Evolutionary conservation across 345 rosid genomes (phyloP).

Genomic region (Erodium maritimum): DNA sequence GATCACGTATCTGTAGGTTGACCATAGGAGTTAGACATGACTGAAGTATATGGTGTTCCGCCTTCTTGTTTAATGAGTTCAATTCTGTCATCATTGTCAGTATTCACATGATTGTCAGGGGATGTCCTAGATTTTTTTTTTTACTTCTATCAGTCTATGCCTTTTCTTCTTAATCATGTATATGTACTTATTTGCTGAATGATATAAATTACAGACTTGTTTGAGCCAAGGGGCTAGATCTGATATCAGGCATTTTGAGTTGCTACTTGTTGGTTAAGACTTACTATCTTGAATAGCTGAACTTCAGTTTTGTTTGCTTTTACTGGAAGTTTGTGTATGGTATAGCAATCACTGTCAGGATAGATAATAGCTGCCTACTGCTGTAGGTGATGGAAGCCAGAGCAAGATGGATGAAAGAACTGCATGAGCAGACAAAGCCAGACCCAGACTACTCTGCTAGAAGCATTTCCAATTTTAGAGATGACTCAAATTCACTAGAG

Average conservation of each 20-base stretch:
- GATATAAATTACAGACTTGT: too few relatives aligned
- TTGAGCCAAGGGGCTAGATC: neutral
- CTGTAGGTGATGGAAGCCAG: slow-evolving; percentile 75
- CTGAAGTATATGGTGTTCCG: neutral
- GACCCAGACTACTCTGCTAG: slow-evolving; percentile 38
- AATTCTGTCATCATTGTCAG: neutral
- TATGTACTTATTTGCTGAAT: neutral
- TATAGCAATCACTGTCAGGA: neutral
- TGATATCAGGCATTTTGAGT: neutral
- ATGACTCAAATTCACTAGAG: slow-evolving; percentile 8
- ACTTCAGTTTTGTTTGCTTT: neutral
- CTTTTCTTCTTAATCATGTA: neutral
- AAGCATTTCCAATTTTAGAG: slow-evolving; percentile 19
- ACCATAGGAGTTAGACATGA: too few relatives aligned
- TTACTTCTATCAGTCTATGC: neutral
- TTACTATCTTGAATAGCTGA: neutral
- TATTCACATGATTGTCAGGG: neutral
- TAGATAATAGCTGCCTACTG: slow-evolving; percentile 1
- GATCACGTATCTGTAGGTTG: neutral
- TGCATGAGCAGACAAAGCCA: slow-evolving; percentile 45
- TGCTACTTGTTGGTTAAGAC: neutral
- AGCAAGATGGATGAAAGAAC: slow-evolving; percentile 59
- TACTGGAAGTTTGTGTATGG: neutral
- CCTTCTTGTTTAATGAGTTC: neutral
- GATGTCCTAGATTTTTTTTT: too few relatives aligned